These are phyloP conservation scores for Chalciporus pseudorubinellus DNA, from an alignment of 768 basidiomycete species.

Conservation along the genomic window DNA sequence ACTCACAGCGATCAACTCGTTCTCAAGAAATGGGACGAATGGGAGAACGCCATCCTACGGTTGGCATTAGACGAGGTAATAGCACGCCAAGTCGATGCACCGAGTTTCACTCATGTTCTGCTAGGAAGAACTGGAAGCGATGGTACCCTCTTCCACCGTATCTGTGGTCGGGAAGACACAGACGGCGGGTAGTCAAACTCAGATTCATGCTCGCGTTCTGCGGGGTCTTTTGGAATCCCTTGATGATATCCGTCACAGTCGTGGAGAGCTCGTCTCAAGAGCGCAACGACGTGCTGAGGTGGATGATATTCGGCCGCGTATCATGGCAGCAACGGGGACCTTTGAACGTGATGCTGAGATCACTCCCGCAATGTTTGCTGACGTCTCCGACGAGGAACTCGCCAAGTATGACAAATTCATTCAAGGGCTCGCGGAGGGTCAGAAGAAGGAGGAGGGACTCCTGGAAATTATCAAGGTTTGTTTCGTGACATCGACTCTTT, in stretches of 20 bases:
- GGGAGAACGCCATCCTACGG: slow-evolving; percentile 69
- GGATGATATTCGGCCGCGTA: slow-evolving; percentile 72
- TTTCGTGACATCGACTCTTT: not conserved
- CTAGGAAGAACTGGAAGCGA: slow-evolving; percentile 63
- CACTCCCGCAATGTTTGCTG: slow-evolving; percentile 85
- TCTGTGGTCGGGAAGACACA: slow-evolving; percentile 31
- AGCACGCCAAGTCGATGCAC: not conserved
- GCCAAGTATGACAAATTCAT: slow-evolving; percentile 80
- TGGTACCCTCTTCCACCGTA: slow-evolving; percentile 66
- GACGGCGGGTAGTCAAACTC: slow-evolving; percentile 47
- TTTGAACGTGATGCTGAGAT: slow-evolving; percentile 69
- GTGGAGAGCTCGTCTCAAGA: slow-evolving; percentile 60
- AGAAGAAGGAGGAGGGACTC: slow-evolving; percentile 61
- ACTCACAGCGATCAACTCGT: slow-evolving; percentile 74
- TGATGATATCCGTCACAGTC: slow-evolving; percentile 62
- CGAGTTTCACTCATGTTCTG: slow-evolving; percentile 3
- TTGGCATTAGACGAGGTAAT: slow-evolving; percentile 66
- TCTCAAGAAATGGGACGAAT: slow-evolving; percentile 82
- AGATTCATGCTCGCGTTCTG: slow-evolving; percentile 64
- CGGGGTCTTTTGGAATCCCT: slow-evolving; percentile 77
- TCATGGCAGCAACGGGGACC: slow-evolving; percentile 63
- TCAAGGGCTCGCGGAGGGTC: slow-evolving; percentile 50
- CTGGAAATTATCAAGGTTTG: slow-evolving; percentile 68
- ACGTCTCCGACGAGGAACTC: slow-evolving; percentile 73
- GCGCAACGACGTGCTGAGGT: slow-evolving; percentile 58